Evolutionary conservation across 805 yeast species (phyloP).

Genomic region (Sugiyamaella valdiviana): DNA sequence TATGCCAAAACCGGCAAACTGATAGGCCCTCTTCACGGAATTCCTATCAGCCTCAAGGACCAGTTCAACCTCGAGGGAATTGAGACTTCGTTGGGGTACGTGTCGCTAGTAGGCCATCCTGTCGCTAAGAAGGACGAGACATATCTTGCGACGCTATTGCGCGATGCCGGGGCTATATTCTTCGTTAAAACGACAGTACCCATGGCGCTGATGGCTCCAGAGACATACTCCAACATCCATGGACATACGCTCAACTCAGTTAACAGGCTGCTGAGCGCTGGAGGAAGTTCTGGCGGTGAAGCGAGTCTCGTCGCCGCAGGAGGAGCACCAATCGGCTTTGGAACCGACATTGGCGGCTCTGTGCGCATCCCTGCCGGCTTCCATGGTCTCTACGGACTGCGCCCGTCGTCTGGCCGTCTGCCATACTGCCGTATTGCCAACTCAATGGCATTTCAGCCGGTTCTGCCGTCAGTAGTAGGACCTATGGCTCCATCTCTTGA

Average conservation of each 20-base stretch:
- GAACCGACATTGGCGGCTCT: conserved; percentile 51
- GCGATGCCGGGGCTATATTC: conserved; percentile 47
- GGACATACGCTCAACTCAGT: conserved; percentile 45
- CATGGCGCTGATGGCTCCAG: conserved; percentile 45
- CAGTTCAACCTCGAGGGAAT: conserved; percentile 53
- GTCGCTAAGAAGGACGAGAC: conserved; percentile 40
- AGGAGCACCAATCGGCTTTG: conserved; percentile 48
- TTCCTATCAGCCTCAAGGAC: conserved; percentile 59
- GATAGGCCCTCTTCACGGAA: conserved; percentile 60
- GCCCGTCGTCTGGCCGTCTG: conserved; percentile 38
- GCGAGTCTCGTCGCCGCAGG: conserved; percentile 41
- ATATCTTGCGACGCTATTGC: conserved; percentile 37
- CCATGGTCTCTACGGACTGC: conserved; percentile 44
- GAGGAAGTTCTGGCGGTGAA: conserved; percentile 56
- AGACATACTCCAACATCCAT: conserved; percentile 38
- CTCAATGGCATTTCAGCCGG: conserved; percentile 35
- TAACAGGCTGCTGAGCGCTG: conserved; percentile 40
- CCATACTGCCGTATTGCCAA: conserved; percentile 13
- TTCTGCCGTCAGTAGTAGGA: conserved; percentile 42
- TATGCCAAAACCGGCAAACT: conserved; percentile 30
- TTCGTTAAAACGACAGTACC: conserved; percentile 51
- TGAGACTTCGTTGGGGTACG: conserved; percentile 56
- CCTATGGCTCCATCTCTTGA: conserved; percentile 40
- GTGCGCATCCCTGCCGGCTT: conserved; percentile 45
- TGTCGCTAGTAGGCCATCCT: conserved; percentile 41